Base-by-base conservation (phyloP, 345 rosid genomes). In the Psidium friedrichsthalianum region DNA sequence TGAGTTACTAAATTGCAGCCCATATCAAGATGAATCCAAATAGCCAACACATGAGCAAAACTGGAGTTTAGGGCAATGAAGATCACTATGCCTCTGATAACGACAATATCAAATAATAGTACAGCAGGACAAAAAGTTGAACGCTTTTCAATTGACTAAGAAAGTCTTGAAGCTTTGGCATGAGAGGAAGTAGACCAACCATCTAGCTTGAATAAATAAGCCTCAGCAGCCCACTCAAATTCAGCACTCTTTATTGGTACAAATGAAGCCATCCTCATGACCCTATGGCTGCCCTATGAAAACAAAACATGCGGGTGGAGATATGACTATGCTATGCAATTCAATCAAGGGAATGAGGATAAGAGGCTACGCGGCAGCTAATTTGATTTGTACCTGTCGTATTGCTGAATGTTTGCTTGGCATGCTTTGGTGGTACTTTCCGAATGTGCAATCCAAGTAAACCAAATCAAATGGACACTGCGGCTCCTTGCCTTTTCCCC, bases 361-460 rank as follows among this genome's bases (percentile, higher is more conserved):
- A 56, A 82, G 22, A 51, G 24, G 83, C 56, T 32, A 53, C 11
- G 25, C 8, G 5, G 44, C 78, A 27, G 47, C 54, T 69, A 54
- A 56, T 36, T 51, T 16, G 40, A 84, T 42, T 1, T 54, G 56
- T 87, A 95, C 98, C 98, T 96, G 99, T 86, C 84, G 89, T 69
- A 91, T 93, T 1, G 98, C 94, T 14, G 93, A 92, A 89, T 91
- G 94, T 86, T 92, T 95, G 88, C 94, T 90, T 14, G 99, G 98
- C 85, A 96, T 85, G 85, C 86, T 90, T 51, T 85, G 93, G 82
- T 87, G 29, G 85, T 90, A 95, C 87, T 88, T 94, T 32, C 96
- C 98, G 40, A 96, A 96, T 58, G 98, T 96, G 87, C 96, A 96
- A 87, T 95, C 99, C 54, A 96, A 92, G 90, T 95, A 96, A 87